A percentile compares a stretch with the other conserved stretches of the same genome.
Evolutionary conservation across 2,329 filamentous ascomycete species (phyloP).

Genomic region (Aspergillus sp.): DNA sequence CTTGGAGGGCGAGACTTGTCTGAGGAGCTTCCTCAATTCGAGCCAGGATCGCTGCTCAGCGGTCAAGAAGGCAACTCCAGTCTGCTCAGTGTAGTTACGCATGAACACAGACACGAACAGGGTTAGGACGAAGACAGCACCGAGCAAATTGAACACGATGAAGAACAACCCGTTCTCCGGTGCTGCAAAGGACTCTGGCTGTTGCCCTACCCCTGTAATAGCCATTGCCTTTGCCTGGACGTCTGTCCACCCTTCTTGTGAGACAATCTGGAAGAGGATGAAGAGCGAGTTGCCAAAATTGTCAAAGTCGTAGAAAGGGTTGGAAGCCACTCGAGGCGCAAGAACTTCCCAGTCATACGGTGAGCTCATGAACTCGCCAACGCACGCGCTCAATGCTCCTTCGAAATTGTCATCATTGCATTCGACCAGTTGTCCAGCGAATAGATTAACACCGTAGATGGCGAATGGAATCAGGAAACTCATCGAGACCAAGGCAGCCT

Average conservation of each 20-base stretch:
- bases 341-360: constrained; percentile 86
- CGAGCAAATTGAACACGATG: constrained; percentile 92
- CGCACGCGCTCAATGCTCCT: constrained; percentile 68
- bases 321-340: constrained; percentile 77
- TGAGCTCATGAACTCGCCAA: constrained; percentile 76
- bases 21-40: constrained; percentile 85
- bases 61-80: constrained; percentile 92
- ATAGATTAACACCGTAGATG: constrained; percentile 92
- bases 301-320: constrained; percentile 90
- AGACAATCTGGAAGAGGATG: constrained; percentile 97
- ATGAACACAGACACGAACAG: constrained; percentile 99
- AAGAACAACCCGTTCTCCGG: constrained; percentile 94
- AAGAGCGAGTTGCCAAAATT: constrained; percentile 93
- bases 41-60: constrained; percentile 97
- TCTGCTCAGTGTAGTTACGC: constrained; percentile 99
- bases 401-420: constrained; percentile 77
- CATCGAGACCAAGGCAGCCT: constrained; percentile 88
- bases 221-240: constrained; percentile 84
- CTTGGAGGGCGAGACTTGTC: constrained; percentile 94
- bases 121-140: constrained; percentile 94
- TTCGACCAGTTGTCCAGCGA: constrained; percentile 75
- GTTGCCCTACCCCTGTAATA: constrained; percentile 75
- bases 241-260: constrained; percentile 96
- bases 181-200: constrained; percentile 70
- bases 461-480: constrained; percentile 95